These are phyloP conservation scores for Nakaseomyces sp. DNA, from an alignment of 1,139 yeast species.

Conservation along the genomic window DNA sequence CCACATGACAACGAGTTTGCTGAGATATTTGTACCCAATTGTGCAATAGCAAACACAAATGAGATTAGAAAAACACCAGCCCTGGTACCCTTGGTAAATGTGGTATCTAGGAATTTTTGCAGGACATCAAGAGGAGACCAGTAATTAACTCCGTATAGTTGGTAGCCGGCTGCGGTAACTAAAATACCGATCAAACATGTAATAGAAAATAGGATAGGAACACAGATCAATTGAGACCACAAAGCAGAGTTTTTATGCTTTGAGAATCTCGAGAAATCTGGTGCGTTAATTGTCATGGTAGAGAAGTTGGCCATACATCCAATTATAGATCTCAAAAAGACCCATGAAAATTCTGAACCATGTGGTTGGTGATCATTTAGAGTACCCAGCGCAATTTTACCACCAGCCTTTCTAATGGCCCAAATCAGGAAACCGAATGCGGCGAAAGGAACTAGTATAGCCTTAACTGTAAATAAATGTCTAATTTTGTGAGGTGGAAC, in stretches of 20 bases:
- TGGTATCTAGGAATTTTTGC: conserved; percentile 51
- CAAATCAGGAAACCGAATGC: conserved; percentile 73
- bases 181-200: conserved; percentile 82
- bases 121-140: conserved; percentile 87
- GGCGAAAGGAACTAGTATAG: conserved; percentile 67
- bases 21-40: conserved; percentile 83
- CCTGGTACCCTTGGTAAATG: conserved; percentile 58
- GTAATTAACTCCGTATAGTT: conserved; percentile 57
- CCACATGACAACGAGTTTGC: conserved; percentile 89
- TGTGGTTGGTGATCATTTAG: conserved; percentile 20
- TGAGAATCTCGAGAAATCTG: conserved; percentile 84
- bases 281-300: conserved; percentile 76
- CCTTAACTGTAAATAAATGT: conserved; percentile 73
- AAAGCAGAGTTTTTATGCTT: conserved; percentile 42
- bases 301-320: conserved; percentile 79
- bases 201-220: conserved; percentile 69
- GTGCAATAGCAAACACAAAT: conserved; percentile 72
- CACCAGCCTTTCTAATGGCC: conserved; percentile 52
- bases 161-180: conserved; percentile 72
- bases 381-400: conserved; percentile 26
- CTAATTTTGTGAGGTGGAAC: conserved; percentile 75
- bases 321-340: conserved; percentile 69
- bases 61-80: conserved; percentile 83
- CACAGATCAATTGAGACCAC: conserved; percentile 50
- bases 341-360: conserved; percentile 45